phyloP scores from a whole-genome alignment of 441 rosid species.

The Jatropha podagrica region DNA sequence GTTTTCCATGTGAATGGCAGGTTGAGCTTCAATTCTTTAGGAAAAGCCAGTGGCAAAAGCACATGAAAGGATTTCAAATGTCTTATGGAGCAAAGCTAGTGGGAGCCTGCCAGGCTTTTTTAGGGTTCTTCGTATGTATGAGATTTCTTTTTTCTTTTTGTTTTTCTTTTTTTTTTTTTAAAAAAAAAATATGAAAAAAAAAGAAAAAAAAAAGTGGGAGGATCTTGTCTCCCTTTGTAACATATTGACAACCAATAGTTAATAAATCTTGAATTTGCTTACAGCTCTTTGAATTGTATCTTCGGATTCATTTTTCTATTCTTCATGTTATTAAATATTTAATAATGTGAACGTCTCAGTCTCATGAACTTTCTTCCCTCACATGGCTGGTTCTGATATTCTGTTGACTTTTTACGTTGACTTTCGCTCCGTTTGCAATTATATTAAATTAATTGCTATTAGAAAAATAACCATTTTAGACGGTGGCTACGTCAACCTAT shows the following conservation, averaged over 20 bases:
- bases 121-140: neutral
- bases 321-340: no score
- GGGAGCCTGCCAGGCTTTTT: neutral
- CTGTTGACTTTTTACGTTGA: no score
- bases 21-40: conserved; percentile 73
- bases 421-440: no score
- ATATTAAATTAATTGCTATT: no score
- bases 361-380: no score
- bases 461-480: no score
- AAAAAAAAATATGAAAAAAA: neutral
- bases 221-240: neutral
- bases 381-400: no score
- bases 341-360: no score
- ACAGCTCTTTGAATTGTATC: neutral
- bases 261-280: conserved; percentile 5
- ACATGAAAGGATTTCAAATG: conserved; percentile 14
- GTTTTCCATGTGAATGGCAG: conserved; percentile 39
- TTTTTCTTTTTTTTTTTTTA: no score
- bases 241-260: neutral
- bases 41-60: conserved; percentile 62
- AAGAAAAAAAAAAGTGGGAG: neutral
- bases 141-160: neutral
- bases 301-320: no score
- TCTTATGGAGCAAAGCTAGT: conserved; percentile 13
- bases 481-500: no score